These are phyloP conservation scores for Saraca asoca DNA, from an alignment of 331 rosid species.

Conservation along the genomic window DNA sequence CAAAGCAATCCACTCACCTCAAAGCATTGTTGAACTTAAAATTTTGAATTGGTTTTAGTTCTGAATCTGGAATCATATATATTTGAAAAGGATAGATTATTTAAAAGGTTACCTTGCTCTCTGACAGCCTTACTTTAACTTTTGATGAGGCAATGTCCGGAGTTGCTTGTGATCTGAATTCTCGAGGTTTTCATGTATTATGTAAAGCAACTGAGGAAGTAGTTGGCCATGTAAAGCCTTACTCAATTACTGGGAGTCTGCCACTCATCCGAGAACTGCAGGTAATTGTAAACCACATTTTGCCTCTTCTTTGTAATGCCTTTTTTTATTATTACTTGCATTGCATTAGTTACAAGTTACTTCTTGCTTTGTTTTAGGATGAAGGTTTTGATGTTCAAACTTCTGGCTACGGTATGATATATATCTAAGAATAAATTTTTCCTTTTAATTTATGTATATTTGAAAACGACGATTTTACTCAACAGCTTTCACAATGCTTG, in stretches of 20 bases:
- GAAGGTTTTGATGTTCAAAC: constrained; percentile 96
- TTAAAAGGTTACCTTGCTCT: constrained; percentile 13
- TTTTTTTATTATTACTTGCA: neutral
- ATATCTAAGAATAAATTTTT: neutral
- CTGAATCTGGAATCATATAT: neutral
- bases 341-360: constrained; percentile 10
- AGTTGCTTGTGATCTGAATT: constrained; percentile 87
- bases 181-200: constrained; percentile 78
- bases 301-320: constrained; percentile 6
- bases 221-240: constrained; percentile 88
- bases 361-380: constrained; percentile 48
- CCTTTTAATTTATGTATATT: neutral
- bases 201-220: constrained; percentile 92
- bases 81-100: neutral
- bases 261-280: constrained; percentile 88
- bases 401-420: constrained; percentile 75
- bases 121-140: constrained; percentile 64
- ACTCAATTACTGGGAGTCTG: constrained; percentile 87
- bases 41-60: neutral
- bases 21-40: constrained; percentile 20
- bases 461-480: constrained; percentile 22
- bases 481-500: constrained; percentile 24
- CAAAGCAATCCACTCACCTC: constrained; percentile 6
- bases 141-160: constrained; percentile 71
- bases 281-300: constrained; percentile 44